These are phyloP conservation scores for Pelargonium cotyledonis DNA, from an alignment of 441 rosid genomes.

Conservation along the genomic window DNA sequence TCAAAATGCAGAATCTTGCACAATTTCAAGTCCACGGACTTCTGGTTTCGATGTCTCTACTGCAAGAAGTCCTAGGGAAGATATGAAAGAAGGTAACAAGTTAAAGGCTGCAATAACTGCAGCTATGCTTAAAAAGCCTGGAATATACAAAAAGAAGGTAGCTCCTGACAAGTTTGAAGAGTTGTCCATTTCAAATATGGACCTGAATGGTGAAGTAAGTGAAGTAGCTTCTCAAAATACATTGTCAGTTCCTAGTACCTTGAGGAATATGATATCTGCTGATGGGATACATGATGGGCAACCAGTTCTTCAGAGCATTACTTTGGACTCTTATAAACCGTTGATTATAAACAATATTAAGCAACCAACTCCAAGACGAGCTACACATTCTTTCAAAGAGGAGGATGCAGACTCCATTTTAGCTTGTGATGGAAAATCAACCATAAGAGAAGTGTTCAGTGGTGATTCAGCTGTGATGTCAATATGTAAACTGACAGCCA, in stretches of 20 bases:
- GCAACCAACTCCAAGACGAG: slow-evolving; percentile 32
- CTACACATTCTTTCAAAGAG: slow-evolving; percentile 24
- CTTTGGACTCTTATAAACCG: slow-evolving; percentile 35
- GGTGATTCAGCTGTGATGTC: slow-evolving; percentile 26
- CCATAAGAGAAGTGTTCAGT: slow-evolving; percentile 25
- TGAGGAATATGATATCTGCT: slow-evolving; percentile 31
- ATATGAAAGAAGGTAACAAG: slow-evolving; percentile 44
- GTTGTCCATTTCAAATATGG: slow-evolving; percentile 33
- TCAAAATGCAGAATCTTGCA: slow-evolving; percentile 51
- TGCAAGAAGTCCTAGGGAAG: slow-evolving; percentile 45
- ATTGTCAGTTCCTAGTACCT: slow-evolving; percentile 35
- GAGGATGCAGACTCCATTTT: slow-evolving; percentile 28
- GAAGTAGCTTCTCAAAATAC: slow-evolving; percentile 49
- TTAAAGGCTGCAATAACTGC: slow-evolving; percentile 78
- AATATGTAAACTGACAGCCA: slow-evolving; percentile 37
- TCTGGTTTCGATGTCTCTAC: slow-evolving; percentile 43
- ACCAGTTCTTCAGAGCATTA: slow-evolving; percentile 24
- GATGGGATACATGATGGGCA: slow-evolving; percentile 46
- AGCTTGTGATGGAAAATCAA: slow-evolving; percentile 32
- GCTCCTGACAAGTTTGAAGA: slow-evolving; percentile 48
- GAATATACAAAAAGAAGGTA: slow-evolving; percentile 53
- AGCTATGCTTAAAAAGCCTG: slow-evolving; percentile 70
- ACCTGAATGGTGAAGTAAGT: slow-evolving; percentile 33
- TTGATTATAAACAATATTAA: slow-evolving; percentile 30
- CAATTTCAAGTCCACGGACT: slow-evolving; percentile 29